Percentiles rank a stretch among this genome's conserved stretches.
Conservation (phyloP, 345 rosid genomes). For the Kernera saxatilis region DNA sequence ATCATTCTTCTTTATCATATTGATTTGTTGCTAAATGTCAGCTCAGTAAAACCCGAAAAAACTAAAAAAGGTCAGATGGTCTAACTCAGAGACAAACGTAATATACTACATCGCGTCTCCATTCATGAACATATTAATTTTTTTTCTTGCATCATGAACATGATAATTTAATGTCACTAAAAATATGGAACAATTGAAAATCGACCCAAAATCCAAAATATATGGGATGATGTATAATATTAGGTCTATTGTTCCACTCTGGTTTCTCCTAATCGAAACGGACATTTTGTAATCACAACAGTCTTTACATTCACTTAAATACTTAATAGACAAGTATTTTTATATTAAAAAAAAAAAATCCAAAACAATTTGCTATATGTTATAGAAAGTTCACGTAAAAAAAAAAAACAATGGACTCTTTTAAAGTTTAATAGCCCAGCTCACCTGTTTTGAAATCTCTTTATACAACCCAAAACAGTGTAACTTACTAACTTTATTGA, state of each 20-base stretch:
- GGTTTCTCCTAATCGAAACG: no score
- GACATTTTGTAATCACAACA: no score
- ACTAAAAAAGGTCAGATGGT: not conserved
- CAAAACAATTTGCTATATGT: not conserved
- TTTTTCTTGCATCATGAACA: no score
- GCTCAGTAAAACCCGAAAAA: not conserved
- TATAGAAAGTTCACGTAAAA: not conserved
- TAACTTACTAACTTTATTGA: not conserved
- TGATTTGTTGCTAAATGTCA: not conserved
- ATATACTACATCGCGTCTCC: not conserved
- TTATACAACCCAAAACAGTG: not conserved
- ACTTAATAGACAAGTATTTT: no score
- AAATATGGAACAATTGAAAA: not conserved
- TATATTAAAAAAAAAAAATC: no score
- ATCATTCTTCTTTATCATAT: not conserved
- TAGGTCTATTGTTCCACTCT: no score
- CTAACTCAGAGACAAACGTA: not conserved
- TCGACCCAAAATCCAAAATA: not conserved
- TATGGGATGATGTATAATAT: not conserved
- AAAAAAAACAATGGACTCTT: no score
- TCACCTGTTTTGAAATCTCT: not conserved
- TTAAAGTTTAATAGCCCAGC: no score
- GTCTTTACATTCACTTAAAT: no score
- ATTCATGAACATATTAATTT: not conserved
- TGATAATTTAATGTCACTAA: not conserved